These are phyloP conservation scores for Aspergillus sp. DNA, from an alignment of 2,329 filamentous ascomycete species.

Conservation along the genomic window DNA sequence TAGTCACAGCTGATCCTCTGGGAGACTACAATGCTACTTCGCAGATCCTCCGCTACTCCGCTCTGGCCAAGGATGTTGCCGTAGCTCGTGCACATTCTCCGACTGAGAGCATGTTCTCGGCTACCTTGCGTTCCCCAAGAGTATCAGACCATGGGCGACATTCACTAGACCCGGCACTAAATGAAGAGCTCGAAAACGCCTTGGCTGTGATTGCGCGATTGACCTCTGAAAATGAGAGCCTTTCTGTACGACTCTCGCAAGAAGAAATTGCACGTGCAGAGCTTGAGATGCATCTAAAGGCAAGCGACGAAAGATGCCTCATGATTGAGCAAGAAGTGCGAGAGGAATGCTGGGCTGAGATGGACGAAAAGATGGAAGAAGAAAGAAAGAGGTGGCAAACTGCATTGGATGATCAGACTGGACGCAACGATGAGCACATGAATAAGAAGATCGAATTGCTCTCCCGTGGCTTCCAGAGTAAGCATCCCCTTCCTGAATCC, in stretches of 20 bases:
- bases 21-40: slow-evolving; percentile 96
- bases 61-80: slow-evolving; percentile 84
- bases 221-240: slow-evolving; percentile 66
- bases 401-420: slow-evolving; percentile 66
- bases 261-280: slow-evolving; percentile 65
- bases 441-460: slow-evolving; percentile 79
- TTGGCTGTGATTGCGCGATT: slow-evolving; percentile 76
- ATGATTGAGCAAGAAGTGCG: slow-evolving; percentile 77
- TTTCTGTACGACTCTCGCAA: slow-evolving; percentile 61
- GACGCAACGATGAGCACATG: slow-evolving; percentile 74
- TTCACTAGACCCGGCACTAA: slow-evolving; percentile 30
- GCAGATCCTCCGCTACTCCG: slow-evolving; percentile 90
- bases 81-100: slow-evolving; percentile 82
- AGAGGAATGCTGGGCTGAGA: slow-evolving; percentile 81
- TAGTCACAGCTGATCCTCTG: slow-evolving; percentile 86
- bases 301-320: slow-evolving; percentile 57
- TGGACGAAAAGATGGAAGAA: slow-evolving; percentile 67
- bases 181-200: slow-evolving; percentile 73
- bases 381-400: slow-evolving; percentile 78
- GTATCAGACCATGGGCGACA: slow-evolving; percentile 34
- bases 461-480: slow-evolving; percentile 48
- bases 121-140: slow-evolving; percentile 25
- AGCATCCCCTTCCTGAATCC: slow-evolving; percentile 6
- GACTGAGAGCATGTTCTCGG: slow-evolving; percentile 58
- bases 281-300: slow-evolving; percentile 65